These are phyloP conservation scores for Auricularia sp. DNA, from an alignment of 768 basidiomycete genomes.

Conservation along the genomic window DNA sequence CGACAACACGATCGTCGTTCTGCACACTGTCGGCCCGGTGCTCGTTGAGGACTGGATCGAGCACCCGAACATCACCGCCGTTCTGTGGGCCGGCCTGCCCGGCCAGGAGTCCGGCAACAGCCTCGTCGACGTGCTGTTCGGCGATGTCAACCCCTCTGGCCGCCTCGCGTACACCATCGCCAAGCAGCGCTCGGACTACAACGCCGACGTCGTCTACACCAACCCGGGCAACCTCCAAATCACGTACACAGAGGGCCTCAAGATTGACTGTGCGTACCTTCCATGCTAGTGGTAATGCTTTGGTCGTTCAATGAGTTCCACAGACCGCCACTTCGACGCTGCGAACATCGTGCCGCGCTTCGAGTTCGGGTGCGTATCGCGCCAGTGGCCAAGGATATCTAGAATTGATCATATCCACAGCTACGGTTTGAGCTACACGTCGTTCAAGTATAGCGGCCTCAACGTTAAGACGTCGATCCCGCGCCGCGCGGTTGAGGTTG, in stretches of 20 bases:
- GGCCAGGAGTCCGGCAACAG: conserved; percentile 64
- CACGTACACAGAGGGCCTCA: conserved; percentile 43
- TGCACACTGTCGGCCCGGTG: conserved; percentile 52
- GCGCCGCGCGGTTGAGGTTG: conserved; percentile 19
- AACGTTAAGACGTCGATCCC: conserved; percentile 23
- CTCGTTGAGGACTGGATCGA: conserved; percentile 59
- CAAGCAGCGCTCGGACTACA: conserved; percentile 47
- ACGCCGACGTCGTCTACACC: conserved; percentile 32
- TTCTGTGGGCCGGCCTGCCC: conserved; percentile 57
- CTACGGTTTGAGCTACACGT: conserved; percentile 80
- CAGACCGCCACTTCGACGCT: conserved; percentile 54
- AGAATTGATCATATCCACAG: background rate
- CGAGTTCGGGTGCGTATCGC: conserved; percentile 52
- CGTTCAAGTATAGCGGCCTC: conserved; percentile 60
- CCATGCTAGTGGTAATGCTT: background rate
- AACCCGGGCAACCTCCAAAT: conserved; percentile 34
- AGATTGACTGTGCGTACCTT: conserved; percentile 15
- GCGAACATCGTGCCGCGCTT: conserved; percentile 33
- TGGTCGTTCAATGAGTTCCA: background rate
- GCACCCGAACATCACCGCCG: conserved; percentile 58
- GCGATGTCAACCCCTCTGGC: conserved; percentile 57
- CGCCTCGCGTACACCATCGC: conserved; percentile 70
- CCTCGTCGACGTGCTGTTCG: conserved; percentile 64
- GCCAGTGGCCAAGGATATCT: background rate
- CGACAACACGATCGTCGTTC: conserved; percentile 60